A percentile compares a stretch with the other conserved stretches of the same genome.
Evolutionary conservation across 805 yeast species (phyloP).

Genomic region (Saccharomyces kudriavzevii): DNA sequence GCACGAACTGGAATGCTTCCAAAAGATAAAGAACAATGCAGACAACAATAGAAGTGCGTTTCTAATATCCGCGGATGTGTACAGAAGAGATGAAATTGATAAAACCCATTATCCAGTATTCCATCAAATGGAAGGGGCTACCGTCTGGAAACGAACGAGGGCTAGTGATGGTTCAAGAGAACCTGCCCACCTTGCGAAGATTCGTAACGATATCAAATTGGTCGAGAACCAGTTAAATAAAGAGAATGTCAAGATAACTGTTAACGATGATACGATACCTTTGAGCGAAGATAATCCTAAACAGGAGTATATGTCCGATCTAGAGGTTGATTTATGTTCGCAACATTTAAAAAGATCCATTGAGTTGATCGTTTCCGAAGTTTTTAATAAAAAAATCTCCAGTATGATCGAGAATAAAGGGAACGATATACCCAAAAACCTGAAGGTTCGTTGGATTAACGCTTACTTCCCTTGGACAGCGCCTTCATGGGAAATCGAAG

Average conservation of each 20-base stretch:
- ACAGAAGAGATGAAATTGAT: conserved; percentile 91
- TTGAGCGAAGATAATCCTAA: conserved; percentile 61
- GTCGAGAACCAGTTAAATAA: conserved; percentile 43
- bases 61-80: conserved; percentile 90
- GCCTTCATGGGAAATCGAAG: conserved; percentile 97
- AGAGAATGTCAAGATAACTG: conserved; percentile 47
- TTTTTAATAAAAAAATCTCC: conserved; percentile 44
- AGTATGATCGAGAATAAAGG: conserved; percentile 36
- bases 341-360: conserved; percentile 78
- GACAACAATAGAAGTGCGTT: conserved; percentile 56
- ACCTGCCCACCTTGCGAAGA: conserved; percentile 33
- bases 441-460: conserved; percentile 88
- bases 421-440: conserved; percentile 49
- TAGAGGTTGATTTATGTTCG: conserved; percentile 61
- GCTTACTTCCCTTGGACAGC: conserved; percentile 98
- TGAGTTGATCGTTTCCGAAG: conserved; percentile 73
- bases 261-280: conserved; percentile 62
- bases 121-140: conserved; percentile 96
- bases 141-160: conserved; percentile 61
- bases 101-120: conserved; percentile 94
- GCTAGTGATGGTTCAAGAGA: conserved; percentile 18
- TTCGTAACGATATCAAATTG: conserved; percentile 50
- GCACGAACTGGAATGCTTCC: conserved; percentile 84
- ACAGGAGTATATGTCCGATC: conserved; percentile 64
- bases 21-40: conserved; percentile 38